These are phyloP conservation scores for Suillus variegatus DNA, from an alignment of 768 basidiomycete genomes.

Conservation along the genomic window DNA sequence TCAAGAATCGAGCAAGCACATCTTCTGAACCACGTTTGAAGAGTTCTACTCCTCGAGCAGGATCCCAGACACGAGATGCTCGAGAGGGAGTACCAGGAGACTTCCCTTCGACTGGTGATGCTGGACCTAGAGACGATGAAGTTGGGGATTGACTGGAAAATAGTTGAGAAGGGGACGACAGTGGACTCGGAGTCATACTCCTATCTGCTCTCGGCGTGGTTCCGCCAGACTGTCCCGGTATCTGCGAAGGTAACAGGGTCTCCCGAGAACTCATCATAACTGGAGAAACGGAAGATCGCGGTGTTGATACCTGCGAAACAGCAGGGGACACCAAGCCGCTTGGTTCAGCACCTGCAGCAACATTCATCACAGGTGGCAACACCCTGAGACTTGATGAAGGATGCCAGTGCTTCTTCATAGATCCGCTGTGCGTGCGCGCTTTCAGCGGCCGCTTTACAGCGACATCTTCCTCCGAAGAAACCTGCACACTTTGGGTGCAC, in stretches of 20 bases:
- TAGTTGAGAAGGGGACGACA: conserved; percentile 14
- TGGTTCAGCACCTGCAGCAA: conserved; percentile 6
- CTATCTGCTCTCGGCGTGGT: conserved; percentile 12
- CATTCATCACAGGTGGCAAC: conserved; percentile 5
- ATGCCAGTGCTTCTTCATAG: conserved; percentile 22
- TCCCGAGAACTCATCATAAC: conserved; percentile 17
- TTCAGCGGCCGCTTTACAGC: conserved; percentile 24
- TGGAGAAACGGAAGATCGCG: background rate
- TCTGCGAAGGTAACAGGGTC: conserved; percentile 20
- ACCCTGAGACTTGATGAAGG: conserved; percentile 13
- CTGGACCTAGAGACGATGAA: conserved; percentile 51
- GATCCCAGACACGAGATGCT: conserved; percentile 79
- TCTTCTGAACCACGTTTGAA: conserved; percentile 90
- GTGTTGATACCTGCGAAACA: background rate
- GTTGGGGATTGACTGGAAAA: conserved; percentile 48
- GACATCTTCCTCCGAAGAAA: conserved; percentile 28
- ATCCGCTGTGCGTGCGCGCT: conserved; percentile 21
- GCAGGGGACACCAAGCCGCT: background rate
- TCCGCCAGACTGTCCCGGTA: conserved; percentile 11
- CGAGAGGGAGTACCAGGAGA: conserved; percentile 37
- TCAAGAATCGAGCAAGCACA: conserved; percentile 80
- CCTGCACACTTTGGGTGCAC: conserved; percentile 62
- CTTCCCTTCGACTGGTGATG: conserved; percentile 48
- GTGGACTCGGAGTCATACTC: conserved; percentile 12
- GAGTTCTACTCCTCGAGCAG: conserved; percentile 78